phyloP scores from a whole-genome alignment of 2,329 filamentous ascomycete species.

The Grosmannia clavigera region DNA sequence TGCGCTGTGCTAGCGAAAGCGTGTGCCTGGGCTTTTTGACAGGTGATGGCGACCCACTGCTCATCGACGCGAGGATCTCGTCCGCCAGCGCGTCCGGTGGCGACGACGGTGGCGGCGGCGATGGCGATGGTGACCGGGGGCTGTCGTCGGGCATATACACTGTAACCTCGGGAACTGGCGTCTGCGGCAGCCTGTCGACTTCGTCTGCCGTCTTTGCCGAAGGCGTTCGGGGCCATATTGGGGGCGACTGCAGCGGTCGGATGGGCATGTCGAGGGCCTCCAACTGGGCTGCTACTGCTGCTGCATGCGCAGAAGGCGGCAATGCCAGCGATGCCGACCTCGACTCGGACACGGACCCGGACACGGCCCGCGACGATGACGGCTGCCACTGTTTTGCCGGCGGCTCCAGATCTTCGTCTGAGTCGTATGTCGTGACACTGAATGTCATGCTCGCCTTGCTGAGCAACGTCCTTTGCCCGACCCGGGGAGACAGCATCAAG shows the following conservation, averaged over 20 bases:
- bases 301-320: background rate
- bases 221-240: background rate
- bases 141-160: background rate
- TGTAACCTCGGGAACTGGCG: background rate
- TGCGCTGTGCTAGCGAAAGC: constrained; percentile 62
- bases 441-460: constrained; percentile 10
- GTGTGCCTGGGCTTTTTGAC: constrained; percentile 45
- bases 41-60: constrained; percentile 44
- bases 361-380: background rate
- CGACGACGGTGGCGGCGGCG: background rate
- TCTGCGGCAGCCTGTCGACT: background rate
- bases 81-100: constrained; percentile 41
- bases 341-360: background rate
- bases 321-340: background rate
- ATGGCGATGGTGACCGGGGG: background rate
- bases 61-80: constrained; percentile 42
- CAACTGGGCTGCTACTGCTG: background rate
- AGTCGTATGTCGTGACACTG: constrained; percentile 8
- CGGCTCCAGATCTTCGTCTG: constrained; percentile 8
- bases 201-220: background rate
- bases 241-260: constrained; percentile 3
- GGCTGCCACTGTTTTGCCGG: background rate
- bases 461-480: constrained; percentile 3
- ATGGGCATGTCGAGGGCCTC: background rate
- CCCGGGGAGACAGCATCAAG: background rate